phyloP scores from a whole-genome alignment of 768 basidiomycete genomes.

The Psilocybe azurescens region DNA sequence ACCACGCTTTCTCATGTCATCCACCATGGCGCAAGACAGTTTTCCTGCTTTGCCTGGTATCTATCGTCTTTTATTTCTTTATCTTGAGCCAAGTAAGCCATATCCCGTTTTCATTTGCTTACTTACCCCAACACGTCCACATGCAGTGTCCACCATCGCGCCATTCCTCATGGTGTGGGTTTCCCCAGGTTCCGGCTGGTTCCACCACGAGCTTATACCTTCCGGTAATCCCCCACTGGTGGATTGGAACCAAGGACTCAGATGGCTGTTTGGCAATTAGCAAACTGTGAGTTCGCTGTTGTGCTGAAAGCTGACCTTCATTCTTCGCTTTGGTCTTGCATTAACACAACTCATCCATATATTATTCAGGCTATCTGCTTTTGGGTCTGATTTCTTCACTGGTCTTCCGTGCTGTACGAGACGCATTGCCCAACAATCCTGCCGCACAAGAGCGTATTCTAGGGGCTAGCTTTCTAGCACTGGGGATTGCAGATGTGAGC shows the following conservation, averaged over 20 bases:
- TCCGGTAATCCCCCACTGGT: constrained; percentile 29
- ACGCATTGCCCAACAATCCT: constrained; percentile 61
- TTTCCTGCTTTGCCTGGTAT: constrained; percentile 68
- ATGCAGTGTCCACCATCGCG: constrained; percentile 42
- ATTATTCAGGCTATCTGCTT: constrained; percentile 38
- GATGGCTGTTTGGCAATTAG: constrained; percentile 73
- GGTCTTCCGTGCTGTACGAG: constrained; percentile 71
- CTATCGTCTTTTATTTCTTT: constrained; percentile 66
- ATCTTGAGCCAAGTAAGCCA: constrained; percentile 64
- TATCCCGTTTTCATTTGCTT: not conserved
- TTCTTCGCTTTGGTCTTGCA: constrained; percentile 12
- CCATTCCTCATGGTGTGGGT: constrained; percentile 51
- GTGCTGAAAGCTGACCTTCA: not conserved
- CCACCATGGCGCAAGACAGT: constrained; percentile 26
- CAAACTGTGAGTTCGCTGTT: constrained; percentile 54
- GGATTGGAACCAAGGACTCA: constrained; percentile 53
- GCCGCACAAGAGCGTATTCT: constrained; percentile 73
- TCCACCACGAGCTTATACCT: constrained; percentile 69
- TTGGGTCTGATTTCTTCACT: constrained; percentile 61
- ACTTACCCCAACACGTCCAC: not conserved
- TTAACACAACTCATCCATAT: not conserved
- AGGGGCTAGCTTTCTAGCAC: constrained; percentile 66
- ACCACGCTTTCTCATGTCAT: constrained; percentile 13
- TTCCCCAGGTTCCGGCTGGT: constrained; percentile 68
- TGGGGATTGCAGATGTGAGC: constrained; percentile 77